Percentiles rank a stretch among this genome's conserved stretches.
These are phyloP conservation scores for Alternaria metachromatica DNA, from an alignment of 2,329 filamentous ascomycete species.

Conservation along the genomic window DNA sequence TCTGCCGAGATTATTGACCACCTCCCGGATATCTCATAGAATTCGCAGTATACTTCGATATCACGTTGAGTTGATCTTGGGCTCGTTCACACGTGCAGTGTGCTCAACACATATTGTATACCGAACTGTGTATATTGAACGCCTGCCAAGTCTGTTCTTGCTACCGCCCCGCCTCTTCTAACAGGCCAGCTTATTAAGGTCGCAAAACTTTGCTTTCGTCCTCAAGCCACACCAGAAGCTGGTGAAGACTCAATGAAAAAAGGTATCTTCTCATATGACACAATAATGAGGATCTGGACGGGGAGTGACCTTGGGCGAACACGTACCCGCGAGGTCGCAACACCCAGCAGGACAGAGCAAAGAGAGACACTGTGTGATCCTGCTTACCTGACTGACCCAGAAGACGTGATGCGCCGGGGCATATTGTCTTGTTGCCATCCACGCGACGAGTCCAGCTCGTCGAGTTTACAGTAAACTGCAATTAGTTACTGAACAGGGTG, in stretches of 20 bases:
- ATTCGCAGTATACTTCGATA: no score
- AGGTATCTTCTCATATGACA: background rate
- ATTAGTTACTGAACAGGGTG: background rate
- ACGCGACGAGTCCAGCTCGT: background rate
- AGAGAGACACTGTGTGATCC: background rate
- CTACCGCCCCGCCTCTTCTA: no score
- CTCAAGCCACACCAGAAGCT: background rate
- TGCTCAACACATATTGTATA: no score
- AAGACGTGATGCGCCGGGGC: background rate
- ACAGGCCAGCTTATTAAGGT: no score
- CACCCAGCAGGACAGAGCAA: background rate
- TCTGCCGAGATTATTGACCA: no score
- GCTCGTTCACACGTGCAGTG: no score
- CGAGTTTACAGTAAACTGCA: background rate
- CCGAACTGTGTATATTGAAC: no score
- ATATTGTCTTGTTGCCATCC: background rate
- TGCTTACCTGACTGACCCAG: background rate
- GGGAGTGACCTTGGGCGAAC: background rate
- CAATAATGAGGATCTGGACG: background rate
- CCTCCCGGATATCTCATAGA: no score
- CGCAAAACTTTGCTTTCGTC: no score
- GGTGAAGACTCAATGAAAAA: background rate
- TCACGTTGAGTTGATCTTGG: no score
- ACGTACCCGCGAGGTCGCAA: background rate
- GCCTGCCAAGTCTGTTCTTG: no score